These are phyloP conservation scores for Pyrenopolyporus hunteri DNA, from an alignment of 495 filamentous ascomycete species.

Conservation along the genomic window DNA sequence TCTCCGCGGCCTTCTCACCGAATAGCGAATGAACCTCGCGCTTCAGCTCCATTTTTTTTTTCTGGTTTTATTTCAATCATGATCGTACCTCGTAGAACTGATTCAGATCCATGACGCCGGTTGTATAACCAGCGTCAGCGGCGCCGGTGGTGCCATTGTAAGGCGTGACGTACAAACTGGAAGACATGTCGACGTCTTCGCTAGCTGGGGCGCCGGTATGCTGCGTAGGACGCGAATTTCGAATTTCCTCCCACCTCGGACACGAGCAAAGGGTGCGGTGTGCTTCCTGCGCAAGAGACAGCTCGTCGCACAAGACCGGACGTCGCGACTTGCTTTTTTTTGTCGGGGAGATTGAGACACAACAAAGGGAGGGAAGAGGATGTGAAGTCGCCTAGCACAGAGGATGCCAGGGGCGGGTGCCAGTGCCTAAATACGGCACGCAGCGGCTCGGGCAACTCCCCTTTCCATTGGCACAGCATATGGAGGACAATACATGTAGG, in stretches of 20 bases:
- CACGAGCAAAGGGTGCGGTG: background rate
- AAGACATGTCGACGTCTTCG: conserved; percentile 38
- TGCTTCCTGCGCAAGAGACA: conserved; percentile 15
- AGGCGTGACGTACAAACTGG: conserved; percentile 39
- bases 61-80: background rate
- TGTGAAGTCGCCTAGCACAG: conserved; percentile 2
- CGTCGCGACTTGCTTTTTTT: conserved; percentile 22
- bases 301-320: conserved; percentile 7
- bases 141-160: conserved; percentile 43
- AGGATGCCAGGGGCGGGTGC: conserved; percentile 28
- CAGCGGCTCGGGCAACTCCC: conserved; percentile 15
- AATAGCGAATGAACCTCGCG: too few species aligned
- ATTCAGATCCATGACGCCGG: conserved; percentile 41
- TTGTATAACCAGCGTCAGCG: conserved; percentile 41
- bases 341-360: conserved; percentile 13
- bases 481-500: too few species aligned
- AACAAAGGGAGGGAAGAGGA: conserved; percentile 18
- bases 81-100: conserved; percentile 45
- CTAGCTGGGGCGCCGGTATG: background rate
- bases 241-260: conserved; percentile 6
- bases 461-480: conserved; percentile 26
- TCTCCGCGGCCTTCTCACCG: background rate
- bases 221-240: background rate
- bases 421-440: conserved; percentile 31
- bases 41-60: background rate